Percentiles rank a stretch among this genome's conserved stretches.
phyloP scores from a whole-genome alignment of 148 eudicot genomes.

The Rhododendron molle region DNA sequence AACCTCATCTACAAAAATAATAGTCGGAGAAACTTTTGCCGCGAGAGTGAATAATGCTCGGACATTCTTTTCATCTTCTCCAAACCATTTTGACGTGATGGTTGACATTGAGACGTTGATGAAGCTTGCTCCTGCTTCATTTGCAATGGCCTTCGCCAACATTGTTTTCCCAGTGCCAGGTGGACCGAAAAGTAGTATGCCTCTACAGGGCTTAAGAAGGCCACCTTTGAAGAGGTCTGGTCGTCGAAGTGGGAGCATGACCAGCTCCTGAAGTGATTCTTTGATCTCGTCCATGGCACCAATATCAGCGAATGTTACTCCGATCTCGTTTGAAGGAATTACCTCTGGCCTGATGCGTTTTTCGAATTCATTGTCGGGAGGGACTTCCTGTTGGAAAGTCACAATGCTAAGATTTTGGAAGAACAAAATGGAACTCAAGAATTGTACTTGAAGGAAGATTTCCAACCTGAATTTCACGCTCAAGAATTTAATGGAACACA shows the following conservation, averaged over 20 bases:
- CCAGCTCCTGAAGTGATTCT: slow-evolving; percentile 86
- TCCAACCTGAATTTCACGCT: neutral
- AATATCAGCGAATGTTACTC: slow-evolving; percentile 77
- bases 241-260: slow-evolving; percentile 84
- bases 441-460: neutral
- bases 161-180: slow-evolving; percentile 94
- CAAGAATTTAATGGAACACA: neutral
- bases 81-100: slow-evolving; percentile 96
- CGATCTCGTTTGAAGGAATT: slow-evolving; percentile 73
- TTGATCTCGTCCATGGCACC: slow-evolving; percentile 81
- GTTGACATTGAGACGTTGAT: slow-evolving; percentile 95
- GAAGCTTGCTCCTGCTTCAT: slow-evolving; percentile 98
- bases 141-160: slow-evolving; percentile 94
- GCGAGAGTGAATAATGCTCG: slow-evolving; percentile 90
- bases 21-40: slow-evolving; percentile 85
- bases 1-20: slow-evolving; percentile 88
- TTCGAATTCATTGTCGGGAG: slow-evolving; percentile 90
- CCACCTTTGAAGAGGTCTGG: slow-evolving; percentile 94
- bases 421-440: neutral
- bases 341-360: slow-evolving; percentile 93
- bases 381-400: slow-evolving; percentile 53
- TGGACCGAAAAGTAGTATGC: slow-evolving; percentile 83
- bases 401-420: neutral
- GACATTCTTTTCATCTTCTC: slow-evolving; percentile 94
- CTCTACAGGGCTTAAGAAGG: slow-evolving; percentile 89